A percentile compares a stretch with the other conserved stretches of the same genome.
Conservation (phyloP, 257 asterid genomes). For the Solanum etuberosum region DNA sequence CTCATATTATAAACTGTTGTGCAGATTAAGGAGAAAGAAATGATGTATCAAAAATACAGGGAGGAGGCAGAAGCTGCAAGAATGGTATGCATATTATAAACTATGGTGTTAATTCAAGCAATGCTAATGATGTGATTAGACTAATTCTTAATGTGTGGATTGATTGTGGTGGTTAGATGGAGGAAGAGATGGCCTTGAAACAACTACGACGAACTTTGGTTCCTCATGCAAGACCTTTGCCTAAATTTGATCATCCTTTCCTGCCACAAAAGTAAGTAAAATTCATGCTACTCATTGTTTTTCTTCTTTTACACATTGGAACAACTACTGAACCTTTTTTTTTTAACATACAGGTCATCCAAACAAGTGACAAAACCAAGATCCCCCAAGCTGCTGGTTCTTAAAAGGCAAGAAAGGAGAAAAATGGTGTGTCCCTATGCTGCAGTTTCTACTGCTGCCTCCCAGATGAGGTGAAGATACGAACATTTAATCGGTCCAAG, state of each 20-base stretch:
- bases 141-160: neutral
- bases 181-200: slow-evolving; percentile 92
- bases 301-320: neutral
- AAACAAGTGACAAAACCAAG: slow-evolving; percentile 65
- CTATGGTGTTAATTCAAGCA: neutral
- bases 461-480: slow-evolving; percentile 55
- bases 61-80: slow-evolving; percentile 86
- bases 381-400: slow-evolving; percentile 61
- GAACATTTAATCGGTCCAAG: neutral
- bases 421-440: slow-evolving; percentile 23
- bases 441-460: slow-evolving; percentile 35
- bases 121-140: neutral
- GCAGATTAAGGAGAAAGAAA: slow-evolving; percentile 91
- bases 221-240: slow-evolving; percentile 86
- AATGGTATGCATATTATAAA: slow-evolving; percentile 33
- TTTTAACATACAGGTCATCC: slow-evolving; percentile 60
- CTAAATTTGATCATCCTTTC: slow-evolving; percentile 68
- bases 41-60: slow-evolving; percentile 65
- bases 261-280: slow-evolving; percentile 59
- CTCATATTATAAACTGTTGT: slow-evolving; percentile 1
- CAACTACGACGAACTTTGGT: slow-evolving; percentile 70
- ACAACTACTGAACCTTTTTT: neutral
- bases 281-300: neutral
- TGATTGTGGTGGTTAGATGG: slow-evolving; percentile 38
- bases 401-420: slow-evolving; percentile 45